A percentile compares a stretch with the other conserved stretches of the same genome.
Evolutionary conservation across 2,329 filamentous ascomycete species (phyloP).

Genomic region (Tolypocladium paradoxum): DNA sequence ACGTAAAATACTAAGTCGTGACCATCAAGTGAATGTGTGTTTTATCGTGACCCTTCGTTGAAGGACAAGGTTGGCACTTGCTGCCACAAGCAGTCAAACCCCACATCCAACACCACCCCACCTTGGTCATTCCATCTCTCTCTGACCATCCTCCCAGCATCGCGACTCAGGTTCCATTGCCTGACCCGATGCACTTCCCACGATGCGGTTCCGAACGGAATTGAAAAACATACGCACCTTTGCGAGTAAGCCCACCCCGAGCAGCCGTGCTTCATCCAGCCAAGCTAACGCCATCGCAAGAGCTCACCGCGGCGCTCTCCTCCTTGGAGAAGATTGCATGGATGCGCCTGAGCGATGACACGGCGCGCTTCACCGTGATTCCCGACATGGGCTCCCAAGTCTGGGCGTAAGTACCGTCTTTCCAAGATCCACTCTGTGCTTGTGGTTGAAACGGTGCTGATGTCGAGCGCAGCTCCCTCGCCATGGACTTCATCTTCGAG

Average conservation of each 20-base stretch:
- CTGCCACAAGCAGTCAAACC: not conserved
- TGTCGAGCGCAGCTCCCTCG: slow-evolving; percentile 38
- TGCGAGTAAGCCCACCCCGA: slow-evolving; percentile 35
- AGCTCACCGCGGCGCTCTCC: slow-evolving; percentile 52
- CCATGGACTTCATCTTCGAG: slow-evolving; percentile 78
- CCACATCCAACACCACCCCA: not conserved
- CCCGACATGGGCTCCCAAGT: slow-evolving; percentile 92
- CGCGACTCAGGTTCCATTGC: not conserved
- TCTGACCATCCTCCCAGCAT: not conserved
- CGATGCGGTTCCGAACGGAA: slow-evolving; percentile 56
- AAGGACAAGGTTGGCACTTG: not conserved
- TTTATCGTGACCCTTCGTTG: not conserved
- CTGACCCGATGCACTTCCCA: slow-evolving; percentile 10
- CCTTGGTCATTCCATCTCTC: not conserved
- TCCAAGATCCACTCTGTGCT: not conserved
- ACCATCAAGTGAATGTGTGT: too few species aligned
- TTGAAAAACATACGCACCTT: slow-evolving; percentile 57
- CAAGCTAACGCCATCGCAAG: slow-evolving; percentile 23
- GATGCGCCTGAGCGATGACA: slow-evolving; percentile 79
- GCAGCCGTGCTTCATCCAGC: too few species aligned
- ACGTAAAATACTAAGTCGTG: too few species aligned
- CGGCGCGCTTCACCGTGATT: slow-evolving; percentile 88
- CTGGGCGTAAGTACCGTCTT: slow-evolving; percentile 61
- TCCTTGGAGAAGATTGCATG: slow-evolving; percentile 75
- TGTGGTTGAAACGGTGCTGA: not conserved